These are phyloP conservation scores for Sistotremastrum suecicum DNA, from an alignment of 768 basidiomycete species.

Conservation along the genomic window DNA sequence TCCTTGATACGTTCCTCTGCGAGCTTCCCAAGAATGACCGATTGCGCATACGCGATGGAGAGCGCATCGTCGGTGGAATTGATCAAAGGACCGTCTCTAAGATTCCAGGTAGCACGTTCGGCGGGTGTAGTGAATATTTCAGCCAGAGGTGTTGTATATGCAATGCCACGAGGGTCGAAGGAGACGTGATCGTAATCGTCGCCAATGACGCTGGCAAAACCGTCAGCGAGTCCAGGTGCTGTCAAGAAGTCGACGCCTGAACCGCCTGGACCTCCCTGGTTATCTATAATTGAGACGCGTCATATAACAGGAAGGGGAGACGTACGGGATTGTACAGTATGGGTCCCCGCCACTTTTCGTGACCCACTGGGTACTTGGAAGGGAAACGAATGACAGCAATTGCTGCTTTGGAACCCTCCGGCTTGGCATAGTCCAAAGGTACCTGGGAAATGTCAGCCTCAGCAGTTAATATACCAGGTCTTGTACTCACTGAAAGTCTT, in stretches of 20 bases:
- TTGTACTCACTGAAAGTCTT: too few species aligned
- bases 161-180: slow-evolving; percentile 5
- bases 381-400: slow-evolving; percentile 16
- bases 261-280: slow-evolving; percentile 29
- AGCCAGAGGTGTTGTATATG: slow-evolving; percentile 1
- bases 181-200: slow-evolving; percentile 4
- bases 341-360: slow-evolving; percentile 14
- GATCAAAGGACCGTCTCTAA: not conserved
- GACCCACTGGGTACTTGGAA: slow-evolving; percentile 5
- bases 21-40: slow-evolving; percentile 3
- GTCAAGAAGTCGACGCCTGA: slow-evolving; percentile 23
- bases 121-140: not conserved
- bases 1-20: slow-evolving; percentile 7
- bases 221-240: too few species aligned
- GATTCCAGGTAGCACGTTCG: not conserved
- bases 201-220: not conserved
- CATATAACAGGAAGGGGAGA: too few species aligned
- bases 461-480: too few species aligned
- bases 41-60: not conserved
- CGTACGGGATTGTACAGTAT: slow-evolving; percentile 17
- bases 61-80: slow-evolving; percentile 3
- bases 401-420: slow-evolving; percentile 8
- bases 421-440: slow-evolving; percentile 17
- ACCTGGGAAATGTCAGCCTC: slow-evolving; percentile 9
- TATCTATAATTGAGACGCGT: too few species aligned